Conservation (phyloP, 1,284 basidiomycete species). For the Ceratorhiza oryzae-sativae region DNA sequence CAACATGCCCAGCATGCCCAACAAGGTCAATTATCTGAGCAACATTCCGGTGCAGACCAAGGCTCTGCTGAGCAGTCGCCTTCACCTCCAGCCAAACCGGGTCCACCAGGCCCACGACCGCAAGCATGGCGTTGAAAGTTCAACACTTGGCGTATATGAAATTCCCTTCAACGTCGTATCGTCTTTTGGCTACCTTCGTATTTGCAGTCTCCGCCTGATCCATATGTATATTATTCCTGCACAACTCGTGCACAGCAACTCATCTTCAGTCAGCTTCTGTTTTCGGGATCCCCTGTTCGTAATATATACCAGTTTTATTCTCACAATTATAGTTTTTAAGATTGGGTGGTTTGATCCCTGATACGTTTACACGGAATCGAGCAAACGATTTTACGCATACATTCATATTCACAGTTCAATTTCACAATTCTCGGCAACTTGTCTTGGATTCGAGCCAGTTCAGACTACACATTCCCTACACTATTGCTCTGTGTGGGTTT, state of each 20-base stretch:
- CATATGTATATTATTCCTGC: conserved; percentile 24
- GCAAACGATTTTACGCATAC: neutral
- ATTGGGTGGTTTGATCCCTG: too few species aligned
- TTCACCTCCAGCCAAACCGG: neutral
- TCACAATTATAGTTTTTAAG: neutral
- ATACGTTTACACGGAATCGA: neutral
- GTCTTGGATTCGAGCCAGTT: too few species aligned
- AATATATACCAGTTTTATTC: conserved; percentile 9
- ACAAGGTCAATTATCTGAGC: neutral
- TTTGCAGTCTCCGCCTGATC: neutral
- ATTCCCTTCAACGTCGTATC: neutral
- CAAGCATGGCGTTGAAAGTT: conserved; percentile 17
- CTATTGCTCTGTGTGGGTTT: neutral
- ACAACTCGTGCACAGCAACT: conserved; percentile 9
- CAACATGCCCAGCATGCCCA: conserved; percentile 25
- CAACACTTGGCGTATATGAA: neutral
- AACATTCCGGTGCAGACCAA: neutral
- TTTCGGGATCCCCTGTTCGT: neutral
- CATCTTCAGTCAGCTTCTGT: conserved; percentile 1
- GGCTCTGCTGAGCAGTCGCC: conserved; percentile 13
- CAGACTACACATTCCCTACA: neutral
- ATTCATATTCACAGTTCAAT: neutral
- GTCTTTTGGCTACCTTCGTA: neutral
- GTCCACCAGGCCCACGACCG: neutral
- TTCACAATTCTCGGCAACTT: neutral